Evolutionary conservation across 176 grass and related monocot species (phyloP), one percentile per base, ranked within the genome.

Genomic region (Cymbopogon citratus): DNA sequence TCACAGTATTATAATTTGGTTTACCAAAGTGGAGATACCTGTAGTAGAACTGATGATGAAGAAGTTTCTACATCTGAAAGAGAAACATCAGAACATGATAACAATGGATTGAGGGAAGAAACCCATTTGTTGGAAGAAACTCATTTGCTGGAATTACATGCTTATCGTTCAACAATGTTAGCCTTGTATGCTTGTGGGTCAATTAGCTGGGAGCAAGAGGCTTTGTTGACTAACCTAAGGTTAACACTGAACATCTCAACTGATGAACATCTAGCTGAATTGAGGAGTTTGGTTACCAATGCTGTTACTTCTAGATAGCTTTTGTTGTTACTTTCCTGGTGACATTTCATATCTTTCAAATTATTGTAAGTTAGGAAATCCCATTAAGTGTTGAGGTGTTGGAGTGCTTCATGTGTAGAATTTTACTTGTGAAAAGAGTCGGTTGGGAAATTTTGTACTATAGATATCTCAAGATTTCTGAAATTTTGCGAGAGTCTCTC

Each of bases 161-260:
- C 92, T 19, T 98, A 92, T 71, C 83, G 88, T 87, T 83, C 95
- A 83, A 94, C 86, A 40, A 79, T 98, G 92, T 88, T 83, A 69
- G 95, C 84, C 40, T 83, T 94, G 74, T 91, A 94, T 90, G 84
- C 83, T 84, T 94, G 80, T 91, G 92, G 95, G 59, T 89, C 92
- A 80, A 85, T 98, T 83, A 98, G 92, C 78, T 98, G 95, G 95
- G 95, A 98, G 72, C 95, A 91, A 80, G 92, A 98, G 83, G 86
- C 92, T 71, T 78, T 98, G 79, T 75, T 98, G 86, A 92, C 92
- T 86, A 92, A 98, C 87, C 84, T 98, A 54, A 94, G 95, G 74
- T 79, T 91, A 87, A 87, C 84, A 70, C 51, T 98, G 86, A 98
- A 98, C 80, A 95, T 98, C 63, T 98, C 95, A 80, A 89, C 69